Evolutionary conservation across 495 filamentous ascomycete genomes (phyloP).

Genomic region (Penicillium simplicissimum): DNA sequence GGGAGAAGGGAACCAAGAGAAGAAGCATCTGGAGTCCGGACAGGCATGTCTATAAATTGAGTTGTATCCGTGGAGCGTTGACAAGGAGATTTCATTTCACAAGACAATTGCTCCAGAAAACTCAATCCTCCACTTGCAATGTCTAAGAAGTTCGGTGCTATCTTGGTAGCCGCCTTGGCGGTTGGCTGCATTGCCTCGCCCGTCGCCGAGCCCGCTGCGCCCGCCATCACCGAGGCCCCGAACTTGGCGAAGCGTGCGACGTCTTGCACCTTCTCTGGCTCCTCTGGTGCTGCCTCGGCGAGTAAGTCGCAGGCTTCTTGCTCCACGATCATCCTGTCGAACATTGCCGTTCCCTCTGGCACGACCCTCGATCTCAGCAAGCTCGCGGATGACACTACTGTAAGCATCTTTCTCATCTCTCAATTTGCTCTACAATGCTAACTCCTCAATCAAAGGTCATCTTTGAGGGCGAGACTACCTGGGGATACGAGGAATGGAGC

Average conservation of each 20-base stretch:
- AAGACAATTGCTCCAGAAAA: neutral
- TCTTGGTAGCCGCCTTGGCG: conserved; percentile 18
- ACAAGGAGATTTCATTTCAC: neutral
- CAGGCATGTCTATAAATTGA: neutral
- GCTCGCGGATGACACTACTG: conserved; percentile 45
- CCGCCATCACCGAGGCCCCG: conserved; percentile 27
- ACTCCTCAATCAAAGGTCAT: conserved; percentile 38
- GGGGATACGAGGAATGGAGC: conserved; percentile 54
- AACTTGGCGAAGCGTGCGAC: conserved; percentile 24
- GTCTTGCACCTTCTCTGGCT: conserved; percentile 26
- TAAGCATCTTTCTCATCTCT: conserved; percentile 16
- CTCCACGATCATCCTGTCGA: conserved; percentile 50
- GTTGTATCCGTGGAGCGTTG: neutral
- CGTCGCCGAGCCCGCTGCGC: conserved; percentile 27
- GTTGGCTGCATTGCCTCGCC: conserved; percentile 19
- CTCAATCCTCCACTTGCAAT: conserved; percentile 4
- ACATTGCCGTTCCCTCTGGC: conserved; percentile 53
- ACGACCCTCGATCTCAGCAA: conserved; percentile 52
- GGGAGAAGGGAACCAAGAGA: neutral
- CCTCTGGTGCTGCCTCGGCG: conserved; percentile 32
- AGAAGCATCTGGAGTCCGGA: neutral
- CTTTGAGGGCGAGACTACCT: conserved; percentile 54
- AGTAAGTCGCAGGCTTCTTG: conserved; percentile 49
- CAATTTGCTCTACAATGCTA: neutral
- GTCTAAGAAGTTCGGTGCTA: conserved; percentile 1